phyloP scores from a whole-genome alignment of 768 basidiomycete genomes.

The Lactarius sanguifluus region DNA sequence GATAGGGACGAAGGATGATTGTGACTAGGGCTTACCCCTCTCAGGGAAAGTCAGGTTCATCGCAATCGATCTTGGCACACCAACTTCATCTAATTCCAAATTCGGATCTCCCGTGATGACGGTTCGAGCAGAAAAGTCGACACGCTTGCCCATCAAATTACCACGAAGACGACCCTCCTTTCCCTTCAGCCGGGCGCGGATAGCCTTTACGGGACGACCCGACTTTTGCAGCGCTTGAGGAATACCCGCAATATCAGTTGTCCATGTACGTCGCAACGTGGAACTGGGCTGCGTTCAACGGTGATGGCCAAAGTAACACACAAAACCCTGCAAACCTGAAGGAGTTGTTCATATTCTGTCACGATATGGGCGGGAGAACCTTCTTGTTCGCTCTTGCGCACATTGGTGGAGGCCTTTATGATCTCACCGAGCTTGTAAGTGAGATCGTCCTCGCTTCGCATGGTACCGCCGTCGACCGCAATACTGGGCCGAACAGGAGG shows the following conservation, averaged over 20 bases:
- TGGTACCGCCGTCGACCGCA: conserved; percentile 92
- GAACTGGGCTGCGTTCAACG: conserved; percentile 55
- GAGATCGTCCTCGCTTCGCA: conserved; percentile 97
- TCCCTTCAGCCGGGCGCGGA: conserved; percentile 96
- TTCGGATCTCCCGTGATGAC: conserved; percentile 99
- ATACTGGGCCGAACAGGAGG: conserved; percentile 98
- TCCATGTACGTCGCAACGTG: conserved; percentile 99
- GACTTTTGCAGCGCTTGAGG: conserved; percentile 97
- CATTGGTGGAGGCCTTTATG: conserved; percentile 91
- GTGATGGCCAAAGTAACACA: conserved; percentile 3
- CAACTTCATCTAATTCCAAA: conserved; percentile 93
- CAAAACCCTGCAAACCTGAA: conserved; percentile 64
- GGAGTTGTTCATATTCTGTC: conserved; percentile 91
- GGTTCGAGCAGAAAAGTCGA: conserved; percentile 98
- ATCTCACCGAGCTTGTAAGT: conserved; percentile 98
- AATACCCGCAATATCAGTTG: conserved; percentile 97
- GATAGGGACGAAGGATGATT: conserved; percentile 11
- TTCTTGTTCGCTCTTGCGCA: conserved; percentile 91
- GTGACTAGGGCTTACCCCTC: conserved; percentile 57
- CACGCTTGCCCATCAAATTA: conserved; percentile 99
- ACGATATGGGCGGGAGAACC: conserved; percentile 96
- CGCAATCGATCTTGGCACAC: conserved; percentile 91
- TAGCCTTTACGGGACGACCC: conserved; percentile 96
- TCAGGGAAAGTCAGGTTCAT: conserved; percentile 99
- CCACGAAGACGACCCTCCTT: conserved; percentile 98